Base-by-base conservation (phyloP, 1,284 basidiomycete genomes). In the Rhodotorula sp. region DNA sequence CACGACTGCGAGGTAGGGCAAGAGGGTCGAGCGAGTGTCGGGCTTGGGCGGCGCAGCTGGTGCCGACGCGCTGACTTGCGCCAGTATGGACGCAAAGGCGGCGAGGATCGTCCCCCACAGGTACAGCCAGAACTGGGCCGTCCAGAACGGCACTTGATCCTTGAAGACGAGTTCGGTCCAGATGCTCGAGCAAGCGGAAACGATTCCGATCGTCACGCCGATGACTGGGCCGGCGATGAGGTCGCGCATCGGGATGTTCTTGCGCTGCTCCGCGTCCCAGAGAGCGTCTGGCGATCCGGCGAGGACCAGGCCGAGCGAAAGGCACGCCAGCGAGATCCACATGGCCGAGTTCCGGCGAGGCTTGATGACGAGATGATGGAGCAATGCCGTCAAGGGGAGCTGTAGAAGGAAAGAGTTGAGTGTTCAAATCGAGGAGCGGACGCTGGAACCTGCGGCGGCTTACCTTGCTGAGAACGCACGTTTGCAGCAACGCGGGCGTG, bases 61-160 rank as follows among this genome's bases (percentile, higher is more conserved):
- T 47, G 54, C 54, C 12, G 26, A 7, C 26, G 54, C 12, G 14
- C 23, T 29, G 6, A 26, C 54, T 16, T 26, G 26, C 0, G 54
- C 16, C 26, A 64, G 16, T 21, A 39, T 20, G 18, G 61, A 47
- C 12, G 48, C 54, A 34, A 61, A 10, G n/a, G 46, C 54, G 5
- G 66, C 52, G 34, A 68, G 62, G 23, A 39, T 14, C 2, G 61
- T 51, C 2, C 66, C 66, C 66, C 61, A 62, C 20, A 49, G 31
- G 34, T 68, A 68, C 3, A 68, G 56, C 52, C 62, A 61, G 31
- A 54, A 31, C 56, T 62, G 66, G 4, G 66, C 66, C 57, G 62
- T 56, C 66, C 66, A 68, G 61, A 63, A 68, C 20, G 20, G 56
- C n/a, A 68, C 39, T 20, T 68, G 26, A 3, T 68, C 66, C n/a